Base-by-base conservation (phyloP, 2,329 filamentous ascomycete species). In the Diaporthe sp. region DNA sequence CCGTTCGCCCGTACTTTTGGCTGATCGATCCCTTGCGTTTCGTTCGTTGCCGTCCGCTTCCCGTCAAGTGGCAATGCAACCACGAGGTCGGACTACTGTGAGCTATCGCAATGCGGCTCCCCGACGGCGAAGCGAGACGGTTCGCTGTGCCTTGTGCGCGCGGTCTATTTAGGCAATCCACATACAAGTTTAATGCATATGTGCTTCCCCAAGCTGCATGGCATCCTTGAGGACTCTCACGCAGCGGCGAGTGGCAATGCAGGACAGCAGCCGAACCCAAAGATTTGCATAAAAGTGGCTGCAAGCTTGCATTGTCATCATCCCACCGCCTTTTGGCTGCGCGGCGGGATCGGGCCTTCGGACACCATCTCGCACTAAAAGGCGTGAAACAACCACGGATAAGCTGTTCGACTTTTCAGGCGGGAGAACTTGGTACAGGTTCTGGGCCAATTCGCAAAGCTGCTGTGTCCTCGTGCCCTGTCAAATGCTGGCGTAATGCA, bases 281-380 rank as follows among this genome's bases (percentile, higher is more conserved):
- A 42, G 30, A 63, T 53, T 44, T 61, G 70, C 58, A 71, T 35
- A 37, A 63, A 44, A 13, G 56, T 61, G 70, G 70, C 70, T 71
- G 70, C 37, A 30, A 61, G 30, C 44, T 37, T 59, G 44, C 47
- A 55, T 13, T 37, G 63, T 68, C 70, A 63, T 50, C 44, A 51
- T 71, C 55, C 69, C 47, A 71, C 70, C 70, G 70, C 70, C 53
- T 71, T 63, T 63, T 71, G 15, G 44, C 47, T 55, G 32, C 19
- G 25, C 44, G 39, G 32, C 25, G 59, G 56, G 35, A 30, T 55
- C 35, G 44, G 69, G 50, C 44, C 44, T 53, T 63, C 35, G 32
- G 53, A 58, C n/a, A 53, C 32, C 44, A 63, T 42, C 56, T 42
- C 69, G 30, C 55, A 71, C 56, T 63, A 42, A 42, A 2, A 22